These are phyloP conservation scores for Thymus quinquecostatus DNA, from an alignment of 257 asterid genomes.

Conservation along the genomic window DNA sequence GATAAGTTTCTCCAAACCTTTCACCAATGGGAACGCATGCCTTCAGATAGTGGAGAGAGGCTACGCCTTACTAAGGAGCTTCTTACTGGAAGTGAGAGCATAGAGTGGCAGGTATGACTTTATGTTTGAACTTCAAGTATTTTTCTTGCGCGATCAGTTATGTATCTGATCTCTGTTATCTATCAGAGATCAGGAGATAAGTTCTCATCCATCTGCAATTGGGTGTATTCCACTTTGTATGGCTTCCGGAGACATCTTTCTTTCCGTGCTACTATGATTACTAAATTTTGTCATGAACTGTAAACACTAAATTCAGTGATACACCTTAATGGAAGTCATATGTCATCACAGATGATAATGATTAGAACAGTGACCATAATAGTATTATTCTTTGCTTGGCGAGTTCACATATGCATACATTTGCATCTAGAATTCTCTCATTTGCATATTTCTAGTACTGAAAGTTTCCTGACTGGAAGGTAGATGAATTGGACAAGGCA, in stretches of 20 bases:
- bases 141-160: constrained; percentile 15
- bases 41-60: constrained; percentile 65
- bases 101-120: constrained; percentile 91
- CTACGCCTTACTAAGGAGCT: constrained; percentile 71
- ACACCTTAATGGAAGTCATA: constrained; percentile 1
- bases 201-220: not conserved
- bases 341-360: constrained; percentile 9
- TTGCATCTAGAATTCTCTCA: constrained; percentile 7
- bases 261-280: not conserved
- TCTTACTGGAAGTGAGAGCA: constrained; percentile 81
- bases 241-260: constrained; percentile 2
- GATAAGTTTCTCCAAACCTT: constrained; percentile 80
- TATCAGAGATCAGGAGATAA: constrained; percentile 6
- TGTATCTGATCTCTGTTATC: constrained; percentile 14
- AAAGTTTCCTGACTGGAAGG: constrained; percentile 73
- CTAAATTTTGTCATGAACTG: constrained; percentile 8
- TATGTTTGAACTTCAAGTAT: constrained; percentile 26
- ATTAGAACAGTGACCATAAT: constrained; percentile 2
- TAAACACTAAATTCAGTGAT: not conserved
- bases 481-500: constrained; percentile 94
- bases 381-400: not conserved
- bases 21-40: constrained; percentile 82
- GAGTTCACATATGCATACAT: not conserved
- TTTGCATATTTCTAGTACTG: constrained; percentile 40
- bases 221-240: constrained; percentile 24